Evolutionary conservation across 1,139 yeast genomes (phyloP).

Genomic region (Yamadazyma atlantica): DNA sequence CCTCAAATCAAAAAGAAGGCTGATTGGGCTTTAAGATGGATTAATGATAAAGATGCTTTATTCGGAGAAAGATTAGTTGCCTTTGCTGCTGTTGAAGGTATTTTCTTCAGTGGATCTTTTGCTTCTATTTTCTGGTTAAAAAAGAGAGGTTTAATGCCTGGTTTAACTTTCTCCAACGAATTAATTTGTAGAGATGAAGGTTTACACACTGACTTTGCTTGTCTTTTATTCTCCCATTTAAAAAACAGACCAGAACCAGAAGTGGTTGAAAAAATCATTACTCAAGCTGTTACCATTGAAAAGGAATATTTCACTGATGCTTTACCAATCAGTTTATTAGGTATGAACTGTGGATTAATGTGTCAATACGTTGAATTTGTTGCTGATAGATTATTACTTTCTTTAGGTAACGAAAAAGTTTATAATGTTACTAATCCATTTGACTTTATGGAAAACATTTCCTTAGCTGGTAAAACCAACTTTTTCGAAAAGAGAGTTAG

Average conservation of each 20-base stretch:
- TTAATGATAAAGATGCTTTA: constrained; percentile 78
- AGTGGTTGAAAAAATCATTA: constrained; percentile 80
- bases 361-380: constrained; percentile 96
- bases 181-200: constrained; percentile 98
- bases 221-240: constrained; percentile 89
- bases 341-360: constrained; percentile 92
- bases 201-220: constrained; percentile 96
- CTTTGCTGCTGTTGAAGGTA: constrained; percentile 98
- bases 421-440: constrained; percentile 92
- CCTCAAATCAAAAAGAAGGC: constrained; percentile 96
- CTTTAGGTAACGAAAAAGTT: constrained; percentile 86
- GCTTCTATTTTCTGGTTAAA: constrained; percentile 98
- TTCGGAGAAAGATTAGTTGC: constrained; percentile 96
- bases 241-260: constrained; percentile 79
- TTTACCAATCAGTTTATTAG: constrained; percentile 84
- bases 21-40: constrained; percentile 98
- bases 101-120: constrained; percentile 95
- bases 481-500: constrained; percentile 98
- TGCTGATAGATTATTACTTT: constrained; percentile 89
- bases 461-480: constrained; percentile 97
- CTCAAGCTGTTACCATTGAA: constrained; percentile 95
- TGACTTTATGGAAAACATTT: constrained; percentile 97
- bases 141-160: constrained; percentile 98
- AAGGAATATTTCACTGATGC: constrained; percentile 94
- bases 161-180: constrained; percentile 94